phyloP scores from a whole-genome alignment of 176 grass and related monocot genomes.

The Lolium rigidum region DNA sequence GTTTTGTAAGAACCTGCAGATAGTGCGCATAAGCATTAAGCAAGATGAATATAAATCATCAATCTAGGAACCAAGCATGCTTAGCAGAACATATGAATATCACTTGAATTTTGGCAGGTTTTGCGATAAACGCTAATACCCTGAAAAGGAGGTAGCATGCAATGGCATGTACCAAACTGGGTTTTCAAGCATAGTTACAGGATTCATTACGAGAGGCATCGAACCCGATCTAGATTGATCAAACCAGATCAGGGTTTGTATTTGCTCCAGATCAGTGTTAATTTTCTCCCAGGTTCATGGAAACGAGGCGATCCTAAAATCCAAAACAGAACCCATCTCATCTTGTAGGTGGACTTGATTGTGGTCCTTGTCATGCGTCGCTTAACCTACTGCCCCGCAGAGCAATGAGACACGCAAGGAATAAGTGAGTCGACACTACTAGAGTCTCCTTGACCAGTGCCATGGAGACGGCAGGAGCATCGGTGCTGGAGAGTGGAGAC shows the following conservation, averaged over 20 bases:
- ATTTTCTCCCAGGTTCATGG: neutral
- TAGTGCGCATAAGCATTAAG: conserved; percentile 12
- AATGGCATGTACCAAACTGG: neutral
- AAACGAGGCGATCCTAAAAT: neutral
- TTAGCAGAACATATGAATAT: conserved; percentile 28
- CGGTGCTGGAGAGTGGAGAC: neutral
- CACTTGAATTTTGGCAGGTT: conserved; percentile 16
- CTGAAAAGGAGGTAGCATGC: neutral
- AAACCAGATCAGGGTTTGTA: neutral
- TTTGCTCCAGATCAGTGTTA: neutral
- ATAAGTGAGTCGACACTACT: neutral
- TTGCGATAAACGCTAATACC: neutral
- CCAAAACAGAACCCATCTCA: neutral
- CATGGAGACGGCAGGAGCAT: neutral
- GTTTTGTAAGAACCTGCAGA: conserved; percentile 69
- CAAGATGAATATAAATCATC: neutral
- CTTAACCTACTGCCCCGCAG: neutral
- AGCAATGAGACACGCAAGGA: neutral
- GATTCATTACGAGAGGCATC: neutral
- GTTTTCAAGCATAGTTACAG: neutral
- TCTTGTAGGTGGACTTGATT: neutral
- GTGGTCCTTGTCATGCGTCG: neutral
- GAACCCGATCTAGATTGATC: neutral
- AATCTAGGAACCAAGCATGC: conserved; percentile 32
- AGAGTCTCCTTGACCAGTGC: neutral